Base-by-base conservation (phyloP, 176 grass and related monocot species). In the Aegilops speltoides region DNA sequence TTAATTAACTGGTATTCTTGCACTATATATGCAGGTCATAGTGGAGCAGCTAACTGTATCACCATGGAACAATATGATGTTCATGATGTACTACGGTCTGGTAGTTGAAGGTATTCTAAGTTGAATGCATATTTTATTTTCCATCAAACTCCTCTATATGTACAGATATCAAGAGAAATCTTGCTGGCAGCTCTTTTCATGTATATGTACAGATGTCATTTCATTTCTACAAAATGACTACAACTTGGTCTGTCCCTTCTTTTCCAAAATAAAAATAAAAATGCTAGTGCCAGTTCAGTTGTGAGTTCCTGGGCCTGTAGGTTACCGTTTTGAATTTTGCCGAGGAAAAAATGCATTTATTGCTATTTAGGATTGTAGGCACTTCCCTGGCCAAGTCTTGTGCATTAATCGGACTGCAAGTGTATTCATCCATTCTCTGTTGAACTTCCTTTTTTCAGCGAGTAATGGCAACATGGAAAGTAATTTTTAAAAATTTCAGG, bases 11-110 rank as follows among this genome's bases (percentile, higher is more conserved):
- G 17, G 8, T 76, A 31, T 61, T 73, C 14, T 40, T 78, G 16
- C 15, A 20, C 25, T 75, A 45, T 73, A 48, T 75, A 43, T 79
- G 10, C 66, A 95, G 93, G 91, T 95, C 24, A 69, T 95, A 87
- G 74, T 91, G 65, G 93, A 95, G 84, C 93, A 95, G 87, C 65
- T 95, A 81, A 95, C 93, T 28, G 61, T 57, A 15, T 95, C 93
- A 60, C 93, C 93, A 54, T 95, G 93, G 93, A 95, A 95, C 80
- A 95, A 93, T 57, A 87, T 93, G 91, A 62, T 95, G 64, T 93
- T 95, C 73, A 95, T 95, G 93, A 87, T 92, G 88, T 95, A 95
- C 52, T 95, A 89, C 68, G 93, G 93, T 71, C 82, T 95, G 73
- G 86, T 95, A 36, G 48, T 95, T 71, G 90, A 95, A 93, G 87